Evolutionary conservation across 148 eudicot genomes (phyloP).

Genomic region (Chenopodium album): DNA sequence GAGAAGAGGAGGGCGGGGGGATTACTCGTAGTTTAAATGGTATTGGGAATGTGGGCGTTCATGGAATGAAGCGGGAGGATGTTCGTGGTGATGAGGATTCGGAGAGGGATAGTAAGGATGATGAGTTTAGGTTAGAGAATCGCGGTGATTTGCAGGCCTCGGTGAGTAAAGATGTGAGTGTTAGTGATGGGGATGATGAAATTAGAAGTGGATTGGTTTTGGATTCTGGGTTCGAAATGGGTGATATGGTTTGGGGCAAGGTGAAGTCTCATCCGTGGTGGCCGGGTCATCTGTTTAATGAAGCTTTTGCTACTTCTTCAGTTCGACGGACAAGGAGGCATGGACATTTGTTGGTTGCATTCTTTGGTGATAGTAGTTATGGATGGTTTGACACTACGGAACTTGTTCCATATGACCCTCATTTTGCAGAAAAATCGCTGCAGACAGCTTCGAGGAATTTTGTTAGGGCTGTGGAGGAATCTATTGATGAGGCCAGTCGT

Average conservation of each 20-base stretch:
- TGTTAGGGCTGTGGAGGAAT: conserved; percentile 79
- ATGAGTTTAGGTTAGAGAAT: conserved; percentile 17
- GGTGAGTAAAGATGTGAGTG: conserved; percentile 32
- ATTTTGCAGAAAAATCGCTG: conserved; percentile 63
- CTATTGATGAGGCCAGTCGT: conserved; percentile 69
- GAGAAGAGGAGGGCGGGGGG: background rate
- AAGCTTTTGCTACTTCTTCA: conserved; percentile 61
- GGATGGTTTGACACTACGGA: conserved; percentile 89
- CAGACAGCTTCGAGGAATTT: conserved; percentile 60
- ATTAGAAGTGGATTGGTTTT: conserved; percentile 18
- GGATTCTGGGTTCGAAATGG: conserved; percentile 57
- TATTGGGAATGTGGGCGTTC: background rate
- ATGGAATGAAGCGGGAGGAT: conserved; percentile 2
- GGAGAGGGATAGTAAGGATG: conserved; percentile 10
- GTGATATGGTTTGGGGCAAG: conserved; percentile 98
- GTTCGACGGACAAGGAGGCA: conserved; percentile 66
- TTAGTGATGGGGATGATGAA: conserved; percentile 22
- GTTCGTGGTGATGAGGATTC: background rate
- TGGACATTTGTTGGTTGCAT: conserved; percentile 82
- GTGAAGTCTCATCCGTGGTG: conserved; percentile 99
- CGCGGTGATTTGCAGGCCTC: conserved; percentile 6
- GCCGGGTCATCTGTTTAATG: conserved; percentile 82
- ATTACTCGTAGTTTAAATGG: conserved; percentile 1
- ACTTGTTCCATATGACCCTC: conserved; percentile 63
- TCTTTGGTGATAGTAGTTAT: conserved; percentile 92